Evolutionary conservation across 169 alveolate genomes (phyloP).

Genomic region (Fabrea salina): DNA sequence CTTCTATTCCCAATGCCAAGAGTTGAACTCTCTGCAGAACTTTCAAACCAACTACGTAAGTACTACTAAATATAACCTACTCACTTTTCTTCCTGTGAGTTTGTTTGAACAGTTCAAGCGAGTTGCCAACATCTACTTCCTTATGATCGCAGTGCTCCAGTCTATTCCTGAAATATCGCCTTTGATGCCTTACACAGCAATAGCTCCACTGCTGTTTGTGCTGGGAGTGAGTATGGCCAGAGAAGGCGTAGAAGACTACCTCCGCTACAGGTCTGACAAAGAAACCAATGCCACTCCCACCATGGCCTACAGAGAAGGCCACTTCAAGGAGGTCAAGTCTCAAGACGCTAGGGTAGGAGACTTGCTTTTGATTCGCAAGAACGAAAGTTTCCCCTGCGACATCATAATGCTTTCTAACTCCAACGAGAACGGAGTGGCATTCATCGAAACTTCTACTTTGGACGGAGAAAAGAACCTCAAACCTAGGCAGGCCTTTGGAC

Average conservation of each 20-base stretch:
- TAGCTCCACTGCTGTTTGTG: constrained; percentile 69
- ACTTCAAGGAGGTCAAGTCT: constrained; percentile 42
- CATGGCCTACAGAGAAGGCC: constrained; percentile 38
- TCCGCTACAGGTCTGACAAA: constrained; percentile 57
- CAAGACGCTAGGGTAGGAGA: constrained; percentile 67
- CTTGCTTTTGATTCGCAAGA: constrained; percentile 53
- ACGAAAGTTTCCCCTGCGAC: constrained; percentile 74
- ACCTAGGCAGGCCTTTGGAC: constrained; percentile 26
- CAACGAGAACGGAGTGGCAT: constrained; percentile 88
- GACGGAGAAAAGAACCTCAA: constrained; percentile 86
- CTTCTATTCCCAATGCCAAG: not conserved
- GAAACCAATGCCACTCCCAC: constrained; percentile 60
- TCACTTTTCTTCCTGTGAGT: constrained; percentile 66
- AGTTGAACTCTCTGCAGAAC: not conserved
- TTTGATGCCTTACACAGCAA: constrained; percentile 55
- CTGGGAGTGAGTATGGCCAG: constrained; percentile 60
- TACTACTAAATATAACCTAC: constrained; percentile 71
- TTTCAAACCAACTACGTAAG: not conserved
- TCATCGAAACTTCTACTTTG: constrained; percentile 78
- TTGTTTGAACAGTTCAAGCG: constrained; percentile 58
- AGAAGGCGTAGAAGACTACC: constrained; percentile 75
- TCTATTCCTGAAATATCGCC: constrained; percentile 70
- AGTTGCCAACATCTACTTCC: constrained; percentile 69
- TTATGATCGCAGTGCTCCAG: constrained; percentile 68
- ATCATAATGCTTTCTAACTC: constrained; percentile 70